Percentiles rank a stretch among this genome's conserved stretches.
Conservation (phyloP, 2,329 filamentous ascomycete species). For the Phialocephala subalpina region DNA sequence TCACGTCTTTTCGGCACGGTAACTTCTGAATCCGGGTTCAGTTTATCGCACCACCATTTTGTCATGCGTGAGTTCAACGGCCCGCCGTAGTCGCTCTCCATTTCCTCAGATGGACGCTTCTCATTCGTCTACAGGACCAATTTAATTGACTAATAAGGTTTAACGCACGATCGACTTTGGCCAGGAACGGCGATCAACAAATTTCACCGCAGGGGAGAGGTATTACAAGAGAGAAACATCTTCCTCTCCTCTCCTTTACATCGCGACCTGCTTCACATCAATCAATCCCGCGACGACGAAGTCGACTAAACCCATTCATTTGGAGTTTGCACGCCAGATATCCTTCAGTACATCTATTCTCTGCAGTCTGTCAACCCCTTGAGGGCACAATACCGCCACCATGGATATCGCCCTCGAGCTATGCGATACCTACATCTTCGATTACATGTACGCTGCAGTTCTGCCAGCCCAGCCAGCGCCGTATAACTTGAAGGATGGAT, state of each 20-base stretch:
- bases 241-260: constrained; percentile 10
- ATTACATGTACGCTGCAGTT: constrained; percentile 77
- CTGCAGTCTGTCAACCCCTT: not conserved
- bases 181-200: constrained; percentile 19
- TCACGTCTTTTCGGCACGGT: not conserved
- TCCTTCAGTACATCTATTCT: constrained; percentile 11
- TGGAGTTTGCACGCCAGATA: constrained; percentile 22
- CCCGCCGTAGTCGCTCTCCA: constrained; percentile 9
- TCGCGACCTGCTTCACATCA: not conserved
- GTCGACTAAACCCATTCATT: constrained; percentile 31
- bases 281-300: constrained; percentile 2
- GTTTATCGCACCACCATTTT: not conserved
- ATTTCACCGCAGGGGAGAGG: not conserved
- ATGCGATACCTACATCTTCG: constrained; percentile 82
- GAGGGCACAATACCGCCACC: constrained; percentile 43
- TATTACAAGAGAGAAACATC: constrained; percentile 10
- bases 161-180: constrained; percentile 8
- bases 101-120: not conserved
- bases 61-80: not conserved
- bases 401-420: constrained; percentile 96
- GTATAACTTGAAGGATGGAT: constrained; percentile 56
- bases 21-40: not conserved
- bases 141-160: constrained; percentile 5
- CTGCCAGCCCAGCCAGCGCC: constrained; percentile 67
- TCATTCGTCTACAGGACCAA: not conserved